Evolutionary conservation across 352 stramenopile genomes (phyloP).

Genomic region (Phytophthora pistaciae): DNA sequence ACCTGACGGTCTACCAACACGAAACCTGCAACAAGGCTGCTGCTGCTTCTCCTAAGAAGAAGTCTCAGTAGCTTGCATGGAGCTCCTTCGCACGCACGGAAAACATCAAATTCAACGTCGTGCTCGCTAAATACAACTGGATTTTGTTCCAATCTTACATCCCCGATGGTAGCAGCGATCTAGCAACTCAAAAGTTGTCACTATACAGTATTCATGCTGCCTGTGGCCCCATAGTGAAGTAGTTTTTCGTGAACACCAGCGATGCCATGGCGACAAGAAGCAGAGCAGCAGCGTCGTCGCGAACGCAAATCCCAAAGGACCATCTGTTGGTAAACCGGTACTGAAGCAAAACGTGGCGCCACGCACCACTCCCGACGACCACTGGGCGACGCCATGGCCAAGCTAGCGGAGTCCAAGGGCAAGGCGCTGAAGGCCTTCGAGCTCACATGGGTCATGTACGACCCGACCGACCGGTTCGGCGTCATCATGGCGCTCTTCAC

Average conservation of each 20-base stretch:
- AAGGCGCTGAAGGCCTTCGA: conserved; percentile 61
- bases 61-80: conserved; percentile 34
- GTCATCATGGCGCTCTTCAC: conserved; percentile 77
- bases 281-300: background rate
- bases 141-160: background rate
- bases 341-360: conserved; percentile 17
- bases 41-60: conserved; percentile 30
- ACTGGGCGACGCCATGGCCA: conserved; percentile 18
- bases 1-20: conserved; percentile 85
- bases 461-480: conserved; percentile 76
- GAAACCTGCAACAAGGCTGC: conserved; percentile 50
- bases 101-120: background rate
- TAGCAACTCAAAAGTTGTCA: too few relatives aligned
- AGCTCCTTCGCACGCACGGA: background rate
- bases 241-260: background rate
- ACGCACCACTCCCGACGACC: conserved; percentile 6
- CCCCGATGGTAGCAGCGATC: background rate
- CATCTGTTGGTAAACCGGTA: conserved; percentile 11
- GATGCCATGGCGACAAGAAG: background rate
- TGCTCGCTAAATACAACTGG: background rate
- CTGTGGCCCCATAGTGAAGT: background rate
- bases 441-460: conserved; percentile 85
- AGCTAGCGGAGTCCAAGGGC: conserved; percentile 21
- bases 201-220: background rate
- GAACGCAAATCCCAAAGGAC: conserved; percentile 27